Base-by-base conservation (phyloP, 2,329 filamentous ascomycete genomes). In the Zarea fungicola region DNA sequence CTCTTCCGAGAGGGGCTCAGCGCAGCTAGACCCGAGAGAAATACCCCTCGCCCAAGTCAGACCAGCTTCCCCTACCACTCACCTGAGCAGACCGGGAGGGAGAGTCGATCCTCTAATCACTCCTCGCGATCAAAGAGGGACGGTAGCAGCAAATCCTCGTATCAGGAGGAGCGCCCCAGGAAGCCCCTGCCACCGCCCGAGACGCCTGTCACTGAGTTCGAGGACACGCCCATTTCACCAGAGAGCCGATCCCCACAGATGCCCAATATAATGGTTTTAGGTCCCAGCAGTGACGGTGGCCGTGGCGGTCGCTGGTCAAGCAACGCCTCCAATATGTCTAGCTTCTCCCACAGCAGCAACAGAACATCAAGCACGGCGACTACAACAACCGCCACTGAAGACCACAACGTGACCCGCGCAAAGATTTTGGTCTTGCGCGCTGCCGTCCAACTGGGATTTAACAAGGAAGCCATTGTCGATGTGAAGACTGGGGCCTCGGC, bases 151-250 rank as follows among this genome's bases (percentile, higher is more conserved):
- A 76, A 77, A 58, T 73, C 72, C 42, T 54, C 49, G 13, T 63
- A 63, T 5, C 59, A 62, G 32, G 71, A 80, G 51, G 71, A 83
- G 57, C 71, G 70, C 62, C 63, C 73, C 57, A 70, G 71, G 48
- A 76, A 73, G 47, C 65, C 67, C 16, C 68, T 65, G 3, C 68
- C 70, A 2, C 77, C 84, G 5, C 91, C 91, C 1, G 92, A 97
- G 68, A 97, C 91, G 0, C 91, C 91, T 0, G 92, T 92, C 1
- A 97, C 91, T 5, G 90, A 96, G 57, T 96, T 96, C 58, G 92
- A 96, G 64, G 91, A 97, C 62, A 89, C 86, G 0, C 84, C 88
- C 4, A 80, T 89, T 36, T 95, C 90, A 0, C 86, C 87, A 0
- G 88, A 92, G 49, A 87, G 87, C 55, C 81, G 84, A 37, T 85